phyloP scores from a whole-genome alignment of 192 early-diverging fungal genomes.

The Anaeromyces robustus region DNA sequence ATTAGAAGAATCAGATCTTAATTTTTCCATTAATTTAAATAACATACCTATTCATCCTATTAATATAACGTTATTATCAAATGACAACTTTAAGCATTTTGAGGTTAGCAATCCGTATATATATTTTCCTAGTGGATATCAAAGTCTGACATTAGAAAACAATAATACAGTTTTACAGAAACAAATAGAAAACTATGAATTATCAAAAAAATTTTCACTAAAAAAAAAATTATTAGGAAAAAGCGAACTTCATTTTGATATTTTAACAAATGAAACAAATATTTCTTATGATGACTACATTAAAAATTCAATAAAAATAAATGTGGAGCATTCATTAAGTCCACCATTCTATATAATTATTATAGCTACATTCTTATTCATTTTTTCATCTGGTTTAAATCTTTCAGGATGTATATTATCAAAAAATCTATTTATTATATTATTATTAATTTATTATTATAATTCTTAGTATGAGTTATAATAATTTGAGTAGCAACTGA shows the following conservation, averaged over 20 bases:
- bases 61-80: not conserved
- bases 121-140: not conserved
- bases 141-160: not conserved
- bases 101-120: not conserved
- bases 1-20: not conserved
- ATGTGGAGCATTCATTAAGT: not conserved
- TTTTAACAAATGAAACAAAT: not conserved
- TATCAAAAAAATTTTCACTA: not conserved
- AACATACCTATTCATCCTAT: not conserved
- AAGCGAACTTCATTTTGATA: not conserved
- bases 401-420: not conserved
- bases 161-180: not conserved
- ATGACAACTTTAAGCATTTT: not conserved
- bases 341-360: not conserved
- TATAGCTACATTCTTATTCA: not conserved
- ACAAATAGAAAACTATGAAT: not conserved
- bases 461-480: too few relatives aligned
- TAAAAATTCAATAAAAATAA: not conserved
- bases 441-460: not conserved
- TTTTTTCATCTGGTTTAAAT: not conserved
- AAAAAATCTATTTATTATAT: not conserved
- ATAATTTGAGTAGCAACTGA: too few relatives aligned
- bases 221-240: not conserved
- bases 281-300: not conserved
- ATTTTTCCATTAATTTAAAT: not conserved